Evolutionary conservation across 2,329 filamentous ascomycete genomes (phyloP), one percentile per base, ranked within the genome.

Genomic region (Curvularia hawaiiensis): DNA sequence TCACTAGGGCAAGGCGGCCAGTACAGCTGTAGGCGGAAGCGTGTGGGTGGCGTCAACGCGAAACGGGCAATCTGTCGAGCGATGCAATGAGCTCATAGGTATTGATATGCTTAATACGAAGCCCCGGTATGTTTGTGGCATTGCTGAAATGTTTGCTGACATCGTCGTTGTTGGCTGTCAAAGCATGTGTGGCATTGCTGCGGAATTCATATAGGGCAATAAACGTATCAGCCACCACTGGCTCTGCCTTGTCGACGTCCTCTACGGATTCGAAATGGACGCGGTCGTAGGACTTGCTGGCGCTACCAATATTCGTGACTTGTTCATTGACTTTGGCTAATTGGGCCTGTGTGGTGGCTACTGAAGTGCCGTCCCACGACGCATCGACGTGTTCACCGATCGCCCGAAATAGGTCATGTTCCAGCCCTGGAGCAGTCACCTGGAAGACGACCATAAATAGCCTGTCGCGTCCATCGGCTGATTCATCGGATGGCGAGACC

Each of bases 1-100:
- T 60, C 54, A 51, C 28, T 24, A 14, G 41, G 30, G 43, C 53
- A 51, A 62, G 60, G 61, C 62, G 54, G 50, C 54, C 54, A 60
- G 33, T 51, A 12, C 38, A 52, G 50, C 50, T 49, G 55, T 44
- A 55, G 53, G 54, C 50, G 45, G 35, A 52, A 38, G 48, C 45
- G 38, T 46, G 24, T n/a, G 41, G 43, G 26, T 45, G 38, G 45
- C 35, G 40, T 53, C 50, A 60, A 50, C 38, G 24, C 53, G 24
- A 40, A n/a, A 52, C 38, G 35, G 41, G 26, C 33, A 18, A 47
- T 35, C n/a, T 44, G 45, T 38, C 40, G 18, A 54, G 28, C 7
- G 59, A 48, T 22, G 35, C 41, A 30, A 58, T 30, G 41, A 58
- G 48, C 38, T 50, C 26, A 52, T 52, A 61, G 20, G 28, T 44